Base-by-base conservation (phyloP, 2,329 filamentous ascomycete genomes). In the Arthroderma sp. region DNA sequence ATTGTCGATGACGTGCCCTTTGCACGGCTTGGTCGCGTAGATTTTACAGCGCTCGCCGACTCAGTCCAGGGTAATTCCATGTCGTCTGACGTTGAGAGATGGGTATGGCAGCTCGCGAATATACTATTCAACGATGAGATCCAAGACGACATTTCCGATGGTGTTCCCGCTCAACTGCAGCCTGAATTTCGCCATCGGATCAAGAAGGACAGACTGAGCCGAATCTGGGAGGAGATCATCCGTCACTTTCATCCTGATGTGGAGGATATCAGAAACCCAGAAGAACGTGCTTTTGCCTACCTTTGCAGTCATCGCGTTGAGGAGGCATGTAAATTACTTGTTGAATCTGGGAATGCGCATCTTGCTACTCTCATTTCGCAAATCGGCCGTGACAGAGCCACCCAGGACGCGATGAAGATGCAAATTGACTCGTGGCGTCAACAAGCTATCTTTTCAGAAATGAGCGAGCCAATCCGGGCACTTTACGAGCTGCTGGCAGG, bases 401-500 rank as follows among this genome's bases (percentile, higher is more conserved):
- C 81, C 45, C 83, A 80, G 57, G 77, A 77, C 49, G 81, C 89
- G 49, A 85, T 96, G 67, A 72, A 72, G 27, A 73, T 80, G 45
- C 91, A 98, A 60, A 73, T 98, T 43, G 77, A 80, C 48, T 80
- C 83, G 42, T 98, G 91, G 91, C 78, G 81, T 32, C 76, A 84
- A 29, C 78, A 85, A 32, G 85, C 87, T 57, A 78, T 89, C 39
- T 75, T 94, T 11, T 85, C 86, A 1, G 93, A 98, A 61, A 87
- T 98, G 63, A 80, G 77, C 10, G 81, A 91, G 52, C 73, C 85
- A 1, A 77, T 94, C 38, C 81, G 91, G 44, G 82, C 88, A 6
- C 71, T 98, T 31, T 98, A 95, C 59, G 86, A 94, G 61, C 73
- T 98, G 29, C 70, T 95, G 7, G 78, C 85, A 29, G 91, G 93